Evolutionary conservation across 164 flowering plant species (phyloP), one percentile per base, ranked within the genome.

Genomic region (Aristolochia californica): DNA sequence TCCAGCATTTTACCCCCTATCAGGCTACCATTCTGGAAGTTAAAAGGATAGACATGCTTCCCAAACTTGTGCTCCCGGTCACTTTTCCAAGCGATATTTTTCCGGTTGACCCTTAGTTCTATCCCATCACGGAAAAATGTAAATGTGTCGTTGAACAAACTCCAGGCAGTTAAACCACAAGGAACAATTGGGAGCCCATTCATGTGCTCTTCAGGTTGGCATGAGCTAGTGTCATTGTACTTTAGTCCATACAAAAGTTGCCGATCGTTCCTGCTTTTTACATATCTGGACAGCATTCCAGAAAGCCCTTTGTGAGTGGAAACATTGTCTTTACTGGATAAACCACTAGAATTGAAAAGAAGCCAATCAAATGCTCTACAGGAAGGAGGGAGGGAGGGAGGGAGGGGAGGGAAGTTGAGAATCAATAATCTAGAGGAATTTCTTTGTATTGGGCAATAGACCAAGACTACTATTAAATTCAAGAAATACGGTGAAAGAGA

Each of bases 91-190:
- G 97, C 80, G 53, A 89, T 89, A 68, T 81, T 73, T 68, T 80
- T 89, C 72, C 82, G 69, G 66, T 79, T 74, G 47, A 87, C 78
- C 49, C 62, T 72, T 69, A 88, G 27, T 64, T 74, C 68, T 21
- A 34, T 54, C 28, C 62, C 44, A 34, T 76, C 75, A 51, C 70
- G 85, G 28, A 30, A 60, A 61, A 84, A 83, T 43, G 64, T 67
- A 58, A 70, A 86, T 8, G 91, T 79, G 55, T 88, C 96, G 63
- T 88, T 88, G 57, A 88, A 85, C 77, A 88, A 64, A 71, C 93
- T 88, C 93, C 96, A 88, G 1, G 96, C 94, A 63, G 85, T 73
- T 67, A 84, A 66, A 24, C 97, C 97, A 78, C 95, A 89, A 52
- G 97, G 95, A 34, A 89, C 86, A 70, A 87, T 75, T 16, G 89